A percentile compares a stretch with the other conserved stretches of the same genome.
Evolutionary conservation across 2,329 filamentous ascomycete species (phyloP).

Genomic region (Verticillium alfalfae): DNA sequence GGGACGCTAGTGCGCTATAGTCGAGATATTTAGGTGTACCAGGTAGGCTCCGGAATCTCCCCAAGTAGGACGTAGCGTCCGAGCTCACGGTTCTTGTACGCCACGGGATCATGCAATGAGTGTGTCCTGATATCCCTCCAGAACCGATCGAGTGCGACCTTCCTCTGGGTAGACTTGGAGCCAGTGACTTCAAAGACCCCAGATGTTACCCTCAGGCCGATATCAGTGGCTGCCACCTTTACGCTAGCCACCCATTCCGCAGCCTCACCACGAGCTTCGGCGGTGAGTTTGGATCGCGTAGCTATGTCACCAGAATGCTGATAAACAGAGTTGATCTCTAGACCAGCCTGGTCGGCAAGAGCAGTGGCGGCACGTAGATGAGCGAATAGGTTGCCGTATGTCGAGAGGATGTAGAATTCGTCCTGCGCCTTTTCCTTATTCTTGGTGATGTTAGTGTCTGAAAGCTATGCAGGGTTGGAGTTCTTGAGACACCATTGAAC

Average conservation of each 20-base stretch:
- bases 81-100: conserved; percentile 60
- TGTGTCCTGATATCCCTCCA: conserved; percentile 64
- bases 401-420: conserved; percentile 55
- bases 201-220: conserved; percentile 48
- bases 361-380: conserved; percentile 55
- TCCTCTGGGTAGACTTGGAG: conserved; percentile 49
- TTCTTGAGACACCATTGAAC: too few species aligned
- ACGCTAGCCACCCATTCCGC: conserved; percentile 58
- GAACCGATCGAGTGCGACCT: conserved; percentile 57
- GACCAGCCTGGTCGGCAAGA: conserved; percentile 50
- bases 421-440: conserved; percentile 45
- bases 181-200: conserved; percentile 63
- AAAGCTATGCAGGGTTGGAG: too few species aligned
- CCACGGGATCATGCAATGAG: conserved; percentile 60
- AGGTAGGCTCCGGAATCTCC: conserved; percentile 52
- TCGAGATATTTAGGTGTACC: conserved; percentile 45
- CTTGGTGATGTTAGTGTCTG: conserved; percentile 12
- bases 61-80: conserved; percentile 51
- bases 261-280: conserved; percentile 49
- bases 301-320: conserved; percentile 24
- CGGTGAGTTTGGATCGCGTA: conserved; percentile 38
- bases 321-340: conserved; percentile 42
- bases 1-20: too few species aligned
- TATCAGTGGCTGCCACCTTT: conserved; percentile 60
- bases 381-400: conserved; percentile 59